Conservation (phyloP, 2,329 filamentous ascomycete genomes). For the Aspergillus sergii region DNA sequence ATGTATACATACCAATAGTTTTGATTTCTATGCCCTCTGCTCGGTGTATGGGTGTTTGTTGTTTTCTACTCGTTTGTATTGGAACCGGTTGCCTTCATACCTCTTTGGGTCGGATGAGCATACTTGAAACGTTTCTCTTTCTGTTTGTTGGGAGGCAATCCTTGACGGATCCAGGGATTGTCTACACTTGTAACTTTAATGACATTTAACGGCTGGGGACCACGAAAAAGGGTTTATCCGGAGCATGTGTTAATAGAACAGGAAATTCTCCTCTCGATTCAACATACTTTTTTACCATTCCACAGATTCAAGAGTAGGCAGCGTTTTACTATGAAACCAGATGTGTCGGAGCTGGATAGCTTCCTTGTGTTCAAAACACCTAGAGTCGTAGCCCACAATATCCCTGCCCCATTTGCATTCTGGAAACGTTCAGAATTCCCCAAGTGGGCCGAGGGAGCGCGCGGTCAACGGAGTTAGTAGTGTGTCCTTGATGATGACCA, state of each 20-base stretch:
- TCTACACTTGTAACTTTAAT: constrained; percentile 44
- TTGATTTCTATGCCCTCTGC: constrained; percentile 27
- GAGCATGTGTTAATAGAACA: constrained; percentile 43
- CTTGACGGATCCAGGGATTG: constrained; percentile 31
- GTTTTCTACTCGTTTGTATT: constrained; percentile 23
- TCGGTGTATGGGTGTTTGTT: constrained; percentile 42
- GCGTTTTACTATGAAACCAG: constrained; percentile 4
- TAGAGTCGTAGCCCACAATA: not conserved
- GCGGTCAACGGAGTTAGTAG: not conserved
- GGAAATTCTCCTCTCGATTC: constrained; percentile 45
- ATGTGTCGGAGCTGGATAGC: not conserved
- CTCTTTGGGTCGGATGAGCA: constrained; percentile 23
- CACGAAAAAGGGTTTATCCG: constrained; percentile 34
- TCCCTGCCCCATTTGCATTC: not conserved
- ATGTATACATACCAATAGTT: constrained; percentile 42
- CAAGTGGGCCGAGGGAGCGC: not conserved
- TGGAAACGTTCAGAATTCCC: constrained; percentile 4
- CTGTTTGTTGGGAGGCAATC: constrained; percentile 18
- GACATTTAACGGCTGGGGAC: constrained; percentile 40
- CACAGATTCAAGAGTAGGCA: not conserved
- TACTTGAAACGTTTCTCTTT: constrained; percentile 18
- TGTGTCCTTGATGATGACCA: not conserved
- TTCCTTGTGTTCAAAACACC: not conserved
- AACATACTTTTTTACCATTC: constrained; percentile 14
- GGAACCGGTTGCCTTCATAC: constrained; percentile 29